Evolutionary conservation across 805 yeast genomes (phyloP), one percentile per base, ranked within the genome.

Genomic region (Candida adriatica): DNA sequence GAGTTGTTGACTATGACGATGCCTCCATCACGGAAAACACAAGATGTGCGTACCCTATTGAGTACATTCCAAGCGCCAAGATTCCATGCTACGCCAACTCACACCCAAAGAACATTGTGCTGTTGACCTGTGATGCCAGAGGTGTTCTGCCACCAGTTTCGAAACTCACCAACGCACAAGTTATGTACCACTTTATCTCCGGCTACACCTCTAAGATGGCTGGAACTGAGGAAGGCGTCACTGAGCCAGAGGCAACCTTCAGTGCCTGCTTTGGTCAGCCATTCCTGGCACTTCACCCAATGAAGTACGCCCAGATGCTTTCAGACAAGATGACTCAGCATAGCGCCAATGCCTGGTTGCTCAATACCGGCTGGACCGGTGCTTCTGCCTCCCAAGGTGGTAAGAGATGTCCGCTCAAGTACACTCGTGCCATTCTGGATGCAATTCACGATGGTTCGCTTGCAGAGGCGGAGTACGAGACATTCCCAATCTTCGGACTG

Each of bases 141-240:
- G 98, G 98, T 67, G 96, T 90, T 24, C 71, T 90, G 51, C 98
- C 98, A 34, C 97, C 97, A 43, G 94, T 90, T 43, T 87, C 96
- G 43, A 85, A 80, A 64, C 75, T 90, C 59, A 73, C 94, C 24
- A 86, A 86, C 56, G 84, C 90, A 50, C 97, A 90, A 68, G 97
- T 90, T 45, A 90, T 92, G 97, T 90, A 92, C 74, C 97, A 90
- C 68, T 90, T 90, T 68, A 90, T 90, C 51, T 82, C 95, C 43
- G 98, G 98, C 54, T 90, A 90, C 75, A 90, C 98, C 41, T 90
- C 97, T 35, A 90, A 92, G 76, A 90, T 90, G 95, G 96, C 98
- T 41, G 97, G 97, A 61, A 90, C 98, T 33, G 98, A 90, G 67
- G 94, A 85, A 61, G 98, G 98, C 64, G 85, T 90, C 46, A 88